A percentile compares a stretch with the other conserved stretches of the same genome.
These are phyloP conservation scores for Grosmannia clavigera DNA, from an alignment of 2,329 filamentous ascomycete genomes.

Conservation along the genomic window DNA sequence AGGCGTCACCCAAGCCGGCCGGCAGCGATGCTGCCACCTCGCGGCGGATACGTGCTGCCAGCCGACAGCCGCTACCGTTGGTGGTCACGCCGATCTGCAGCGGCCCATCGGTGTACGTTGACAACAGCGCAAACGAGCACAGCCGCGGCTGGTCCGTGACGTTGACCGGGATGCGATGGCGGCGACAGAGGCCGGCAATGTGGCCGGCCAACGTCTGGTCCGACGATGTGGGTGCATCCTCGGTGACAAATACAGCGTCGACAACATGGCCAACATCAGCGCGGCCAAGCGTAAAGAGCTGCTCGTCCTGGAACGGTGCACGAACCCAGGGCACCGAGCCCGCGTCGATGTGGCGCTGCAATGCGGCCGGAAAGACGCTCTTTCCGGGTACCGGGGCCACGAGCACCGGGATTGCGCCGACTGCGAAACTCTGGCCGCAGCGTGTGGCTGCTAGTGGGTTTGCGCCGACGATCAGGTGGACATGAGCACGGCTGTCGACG, in stretches of 20 bases:
- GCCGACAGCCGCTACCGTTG: conserved; percentile 86
- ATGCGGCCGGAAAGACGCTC: conserved; percentile 39
- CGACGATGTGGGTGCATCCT: neutral
- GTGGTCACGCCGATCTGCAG: conserved; percentile 93
- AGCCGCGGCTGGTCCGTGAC: conserved; percentile 77
- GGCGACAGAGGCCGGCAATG: conserved; percentile 63
- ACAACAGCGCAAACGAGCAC: conserved; percentile 81
- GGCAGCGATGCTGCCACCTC: conserved; percentile 79
- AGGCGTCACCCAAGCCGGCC: conserved; percentile 59
- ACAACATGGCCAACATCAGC: conserved; percentile 66
- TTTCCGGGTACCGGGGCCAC: conserved; percentile 44
- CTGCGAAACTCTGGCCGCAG: conserved; percentile 65
- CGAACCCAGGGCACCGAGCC: conserved; percentile 54
- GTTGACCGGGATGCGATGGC: conserved; percentile 81
- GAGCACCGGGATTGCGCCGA: conserved; percentile 70
- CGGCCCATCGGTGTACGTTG: conserved; percentile 79
- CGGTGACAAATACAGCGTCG: conserved; percentile 84
- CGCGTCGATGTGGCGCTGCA: conserved; percentile 52
- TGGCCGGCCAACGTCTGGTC: conserved; percentile 26
- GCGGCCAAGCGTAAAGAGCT: conserved; percentile 67
- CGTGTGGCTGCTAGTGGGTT: conserved; percentile 79
- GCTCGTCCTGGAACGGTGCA: conserved; percentile 54
- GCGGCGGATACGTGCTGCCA: conserved; percentile 76
- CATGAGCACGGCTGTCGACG: conserved; percentile 53
- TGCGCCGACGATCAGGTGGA: conserved; percentile 77